Evolutionary conservation across 1,284 basidiomycete genomes (phyloP).

Genomic region (Melampsora larici-populina): DNA sequence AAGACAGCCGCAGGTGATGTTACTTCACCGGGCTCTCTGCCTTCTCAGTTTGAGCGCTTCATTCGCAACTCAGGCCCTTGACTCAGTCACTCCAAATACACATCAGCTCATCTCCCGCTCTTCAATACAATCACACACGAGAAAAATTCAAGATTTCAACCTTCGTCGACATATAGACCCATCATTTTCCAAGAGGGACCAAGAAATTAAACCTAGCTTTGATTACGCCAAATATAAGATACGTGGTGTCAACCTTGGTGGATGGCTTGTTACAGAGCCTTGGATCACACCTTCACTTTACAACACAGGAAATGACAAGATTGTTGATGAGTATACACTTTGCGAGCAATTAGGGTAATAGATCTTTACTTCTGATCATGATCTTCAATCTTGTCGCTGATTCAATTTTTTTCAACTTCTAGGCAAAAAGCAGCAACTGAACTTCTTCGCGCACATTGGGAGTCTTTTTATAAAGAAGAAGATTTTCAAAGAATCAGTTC

Average conservation of each 20-base stretch:
- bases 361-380: neutral
- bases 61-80: too few relatives aligned
- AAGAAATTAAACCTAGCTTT: neutral
- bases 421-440: slow-evolving; percentile 44
- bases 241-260: slow-evolving; percentile 55
- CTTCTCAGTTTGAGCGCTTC: too few relatives aligned
- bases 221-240: slow-evolving; percentile 53
- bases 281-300: slow-evolving; percentile 77
- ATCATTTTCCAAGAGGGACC: too few relatives aligned
- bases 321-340: slow-evolving; percentile 69
- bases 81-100: too few relatives aligned
- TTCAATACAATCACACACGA: too few relatives aligned
- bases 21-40: too few relatives aligned
- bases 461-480: slow-evolving; percentile 72
- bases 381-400: neutral
- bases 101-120: too few relatives aligned
- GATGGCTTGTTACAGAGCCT: slow-evolving; percentile 59
- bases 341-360: slow-evolving; percentile 60
- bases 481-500: slow-evolving; percentile 71
- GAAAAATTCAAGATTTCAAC: too few relatives aligned
- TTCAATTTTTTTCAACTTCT: too few relatives aligned
- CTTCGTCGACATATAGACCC: too few relatives aligned
- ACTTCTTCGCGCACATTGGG: slow-evolving; percentile 66
- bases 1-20: too few relatives aligned
- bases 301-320: slow-evolving; percentile 62